Evolutionary conservation across 176 grass and related monocot species (phyloP).

Genomic region (Carex pumila): DNA sequence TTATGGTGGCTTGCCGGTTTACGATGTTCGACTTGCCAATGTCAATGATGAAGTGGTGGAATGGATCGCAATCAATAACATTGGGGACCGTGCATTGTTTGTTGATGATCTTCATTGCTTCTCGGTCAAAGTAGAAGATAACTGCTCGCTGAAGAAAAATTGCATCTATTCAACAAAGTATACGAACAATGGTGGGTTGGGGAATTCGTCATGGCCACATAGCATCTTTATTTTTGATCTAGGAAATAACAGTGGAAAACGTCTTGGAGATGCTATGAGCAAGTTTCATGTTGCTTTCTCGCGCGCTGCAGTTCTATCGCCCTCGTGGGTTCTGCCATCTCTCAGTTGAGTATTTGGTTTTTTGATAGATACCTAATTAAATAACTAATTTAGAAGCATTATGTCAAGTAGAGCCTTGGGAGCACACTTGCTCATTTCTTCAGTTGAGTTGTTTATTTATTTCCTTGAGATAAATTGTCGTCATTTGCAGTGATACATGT

Average conservation of each 20-base stretch:
- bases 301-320: no score
- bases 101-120: conserved; percentile 9
- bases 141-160: not conserved
- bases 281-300: no score
- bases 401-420: no score
- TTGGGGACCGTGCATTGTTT: conserved; percentile 5
- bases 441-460: no score
- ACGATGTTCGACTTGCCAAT: not conserved
- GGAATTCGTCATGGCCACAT: not conserved
- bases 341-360: no score
- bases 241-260: not conserved
- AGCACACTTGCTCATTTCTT: no score
- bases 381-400: no score
- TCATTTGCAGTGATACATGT: no score
- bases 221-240: conserved; percentile 8
- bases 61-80: conserved; percentile 1
- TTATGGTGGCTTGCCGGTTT: not conserved
- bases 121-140: not conserved
- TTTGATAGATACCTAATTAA: no score
- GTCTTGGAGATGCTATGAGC: not conserved
- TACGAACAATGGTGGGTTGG: not conserved
- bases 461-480: no score
- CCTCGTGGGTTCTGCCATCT: no score
- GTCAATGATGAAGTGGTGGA: not conserved
- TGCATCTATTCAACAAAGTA: not conserved